Base-by-base conservation (phyloP, 2,329 filamentous ascomycete genomes). In the Colletotrichum theobromicola region DNA sequence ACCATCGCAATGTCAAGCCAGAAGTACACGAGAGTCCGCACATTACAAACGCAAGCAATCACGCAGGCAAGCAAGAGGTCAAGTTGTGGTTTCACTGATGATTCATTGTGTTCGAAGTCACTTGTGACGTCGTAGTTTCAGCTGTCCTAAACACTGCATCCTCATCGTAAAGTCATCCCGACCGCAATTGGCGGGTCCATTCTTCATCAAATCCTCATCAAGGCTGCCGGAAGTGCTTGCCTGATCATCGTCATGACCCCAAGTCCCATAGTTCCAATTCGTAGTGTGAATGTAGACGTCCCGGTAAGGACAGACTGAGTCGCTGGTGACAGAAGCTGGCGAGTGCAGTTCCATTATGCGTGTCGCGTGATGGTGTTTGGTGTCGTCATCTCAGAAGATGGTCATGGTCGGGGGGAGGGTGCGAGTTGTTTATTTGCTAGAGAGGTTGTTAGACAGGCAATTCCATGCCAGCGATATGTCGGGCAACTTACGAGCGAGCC, bases 401-500 rank as follows among this genome's bases (percentile, higher is more conserved):
- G 79, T 87, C 83, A 81, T 80, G 86, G 86, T 86, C 86, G 90
- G 90, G 89, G 88, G 32, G 86, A 86, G 85, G 87, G 86, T 85
- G 88, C 85, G 88, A 90, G 86, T 84, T 85, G 89, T 91, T 93
- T 93, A 93, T 88, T 93, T 93, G 87, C 91, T 93, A 82, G 53
- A 16, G 10, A 21, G 46, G 9, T 15, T 74, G 80, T 88, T 82
- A 87, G 86, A 15, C 9, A 7, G 2, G 2, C 24, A 42, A 57
- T 13, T 21, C 13, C 32, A 16, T 7, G 10, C n/a, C 10, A 21
- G 50, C 26, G 18, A 18, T n/a, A 24, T 42, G n/a, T 50, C 1
- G n/a, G 10, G n/a, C 42, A 21, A 90, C 95, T 92, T 92, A 98
- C 97, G 93, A 96, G 90, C 97, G 91, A 84, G 96, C 97, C 88